Base-by-base conservation (phyloP, 257 asterid species). In the Prunella vulgaris region DNA sequence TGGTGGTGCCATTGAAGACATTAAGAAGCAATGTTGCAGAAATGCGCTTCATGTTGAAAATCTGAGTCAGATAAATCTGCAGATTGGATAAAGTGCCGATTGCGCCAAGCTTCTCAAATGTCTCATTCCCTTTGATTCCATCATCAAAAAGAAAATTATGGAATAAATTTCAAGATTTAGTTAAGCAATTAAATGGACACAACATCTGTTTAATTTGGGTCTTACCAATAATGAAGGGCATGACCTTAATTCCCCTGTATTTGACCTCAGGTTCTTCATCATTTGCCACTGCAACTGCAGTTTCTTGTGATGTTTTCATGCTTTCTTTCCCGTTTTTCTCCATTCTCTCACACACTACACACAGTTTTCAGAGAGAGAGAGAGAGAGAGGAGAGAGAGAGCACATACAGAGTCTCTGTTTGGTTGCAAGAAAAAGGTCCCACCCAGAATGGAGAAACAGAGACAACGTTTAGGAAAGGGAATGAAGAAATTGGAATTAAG, bases 91-190 rank as follows among this genome's bases (percentile, higher is more conserved):
- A 10, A 24, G 88, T 84, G 1, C 96, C 96, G 33, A 88, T 83
- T 0, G 93, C 87, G 59, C 96, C 96, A 22, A 88, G 86, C 76
- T 88, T 88, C 88, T 88, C 96, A 66, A 88, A 88, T 1, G 96
- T 86, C 77, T 88, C 96, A 76, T 88, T 88, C 35, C 93, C 96
- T 86, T 32, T 32, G 0, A 32, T 32, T 10, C 64, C 71, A 57
- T 46, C 21, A n/a, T 10, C 10, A 4, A 7, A 28, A 38, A 5
- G 32, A 8, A 30, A 5, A 1, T 10, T 5, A 37, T 7, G 8
- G 5, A 15, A 2, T 13, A 2, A 37, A 25, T 21, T 66, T 25
- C 44, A 66, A 21, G 24, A 32, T 3, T 3, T 5, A 4, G 9
- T 5, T 5, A 32, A 5, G 6, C 0, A 32, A 4, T 32, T 32